Evolutionary conservation across 805 yeast species (phyloP).

Genomic region (Candida maris): DNA sequence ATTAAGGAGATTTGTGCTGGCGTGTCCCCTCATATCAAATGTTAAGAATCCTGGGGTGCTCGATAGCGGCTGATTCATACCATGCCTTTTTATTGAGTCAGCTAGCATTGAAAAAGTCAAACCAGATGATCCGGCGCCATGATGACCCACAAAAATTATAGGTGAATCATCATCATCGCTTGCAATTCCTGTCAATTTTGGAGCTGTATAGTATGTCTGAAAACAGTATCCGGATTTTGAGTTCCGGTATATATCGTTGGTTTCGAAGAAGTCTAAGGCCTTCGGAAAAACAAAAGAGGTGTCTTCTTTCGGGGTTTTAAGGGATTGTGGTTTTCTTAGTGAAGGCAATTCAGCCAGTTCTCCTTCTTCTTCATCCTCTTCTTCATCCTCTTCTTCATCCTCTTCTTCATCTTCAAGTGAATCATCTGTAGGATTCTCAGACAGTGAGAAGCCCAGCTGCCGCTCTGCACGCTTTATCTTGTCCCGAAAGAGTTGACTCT

Average conservation of each 20-base stretch:
- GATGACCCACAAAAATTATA: conserved; percentile 67
- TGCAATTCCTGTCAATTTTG: conserved; percentile 26
- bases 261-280: conserved; percentile 36
- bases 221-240: conserved; percentile 32
- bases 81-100: conserved; percentile 37
- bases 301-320: neutral
- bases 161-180: conserved; percentile 37
- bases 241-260: conserved; percentile 22
- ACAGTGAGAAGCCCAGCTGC: conserved; percentile 17
- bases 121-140: conserved; percentile 93
- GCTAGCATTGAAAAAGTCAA: conserved; percentile 66
- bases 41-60: conserved; percentile 58
- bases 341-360: conserved; percentile 10
- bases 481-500: conserved; percentile 23
- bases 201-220: conserved; percentile 57
- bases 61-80: conserved; percentile 28
- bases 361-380: conserved; percentile 8
- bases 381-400: conserved; percentile 13
- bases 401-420: conserved; percentile 1
- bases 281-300: conserved; percentile 8
- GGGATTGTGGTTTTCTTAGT: conserved; percentile 1
- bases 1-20: conserved; percentile 39
- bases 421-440: conserved; percentile 6
- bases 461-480: conserved; percentile 21
- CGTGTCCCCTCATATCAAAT: conserved; percentile 88